phyloP scores from a whole-genome alignment of 495 filamentous ascomycete genomes.

The Trypethelium eluteriae region DNA sequence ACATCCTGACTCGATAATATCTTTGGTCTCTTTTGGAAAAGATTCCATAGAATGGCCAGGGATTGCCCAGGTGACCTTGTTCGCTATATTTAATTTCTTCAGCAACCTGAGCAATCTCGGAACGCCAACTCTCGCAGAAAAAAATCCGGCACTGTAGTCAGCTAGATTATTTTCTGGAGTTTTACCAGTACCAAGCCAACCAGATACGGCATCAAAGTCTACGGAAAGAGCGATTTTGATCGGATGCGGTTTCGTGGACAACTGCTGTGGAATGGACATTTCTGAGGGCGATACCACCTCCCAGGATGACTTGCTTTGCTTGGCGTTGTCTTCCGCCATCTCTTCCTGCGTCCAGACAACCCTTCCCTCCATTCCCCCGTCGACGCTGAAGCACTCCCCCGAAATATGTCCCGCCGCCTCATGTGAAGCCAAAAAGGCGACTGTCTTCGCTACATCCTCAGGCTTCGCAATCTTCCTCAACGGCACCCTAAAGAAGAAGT shows the following conservation, averaged over 20 bases:
- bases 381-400: constrained; percentile 46
- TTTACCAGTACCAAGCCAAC: constrained; percentile 51
- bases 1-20: constrained; percentile 48
- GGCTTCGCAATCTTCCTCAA: constrained; percentile 43
- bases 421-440: constrained; percentile 48
- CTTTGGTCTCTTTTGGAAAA: constrained; percentile 47
- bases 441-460: constrained; percentile 45
- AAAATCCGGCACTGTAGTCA: constrained; percentile 51
- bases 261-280: constrained; percentile 25
- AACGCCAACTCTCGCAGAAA: constrained; percentile 53
- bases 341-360: constrained; percentile 43
- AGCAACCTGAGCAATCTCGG: constrained; percentile 53
- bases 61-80: constrained; percentile 56
- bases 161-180: constrained; percentile 46
- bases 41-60: constrained; percentile 57
- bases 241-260: constrained; percentile 31
- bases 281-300: constrained; percentile 4
- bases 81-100: constrained; percentile 44
- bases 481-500: constrained; percentile 26
- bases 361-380: constrained; percentile 47
- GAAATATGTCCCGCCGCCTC: constrained; percentile 48
- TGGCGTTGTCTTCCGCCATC: constrained; percentile 16
- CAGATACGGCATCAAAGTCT: constrained; percentile 55
- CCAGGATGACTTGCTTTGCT: constrained; percentile 1
- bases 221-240: constrained; percentile 50